Evolutionary conservation across 2,329 filamentous ascomycete species (phyloP), one percentile per base, ranked within the genome.

Genomic region (Raffaelea arxii): DNA sequence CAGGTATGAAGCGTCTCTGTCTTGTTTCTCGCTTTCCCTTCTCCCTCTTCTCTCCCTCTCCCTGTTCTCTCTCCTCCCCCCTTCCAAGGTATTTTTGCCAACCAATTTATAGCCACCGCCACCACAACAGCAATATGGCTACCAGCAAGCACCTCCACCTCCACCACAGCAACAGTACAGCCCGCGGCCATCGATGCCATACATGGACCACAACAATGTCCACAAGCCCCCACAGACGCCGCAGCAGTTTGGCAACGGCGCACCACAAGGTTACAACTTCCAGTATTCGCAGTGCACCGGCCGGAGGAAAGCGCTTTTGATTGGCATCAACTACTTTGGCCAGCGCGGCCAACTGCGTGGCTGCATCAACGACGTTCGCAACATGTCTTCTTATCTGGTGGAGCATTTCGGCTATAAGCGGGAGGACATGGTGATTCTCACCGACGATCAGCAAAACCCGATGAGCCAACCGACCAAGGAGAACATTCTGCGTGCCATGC

Each of bases 381-480:
- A 96, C 69, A 94, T 97, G 88, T 94, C 89, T 21, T 76, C 77
- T 43, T 97, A 95, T 61, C 71, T 97, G 49, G 86, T 87, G 53
- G 80, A 90, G 64, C 82, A 88, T 59, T 96, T 94, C 63, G 86
- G 86, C 25, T 97, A 97, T 65, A 89, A 88, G 66, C 75, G 89
- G 49, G 91, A 96, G 65, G 90, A 97, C 60, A 97, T 97, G 91
- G 91, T 97, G 19, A 82, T 92, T 51, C 75, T 97, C 62, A 96
- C 91, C 35, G 91, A 97, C 61, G 91, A 97, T 62, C 90, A 96
- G 68, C 88, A 95, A 63, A 95, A 95, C 57, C 87, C 88, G 23
- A 94, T 96, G 86, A 94, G 88, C 66, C 88, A 95, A 67, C 91
- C 91, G 9, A 95, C 89, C 5, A 96, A 96, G 65, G 85, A 87